Percentiles rank a stretch among this genome's conserved stretches.
These are phyloP conservation scores for Setaria italica DNA, from an alignment of 202 grass and related monocot genomes.

Conservation along the genomic window DNA sequence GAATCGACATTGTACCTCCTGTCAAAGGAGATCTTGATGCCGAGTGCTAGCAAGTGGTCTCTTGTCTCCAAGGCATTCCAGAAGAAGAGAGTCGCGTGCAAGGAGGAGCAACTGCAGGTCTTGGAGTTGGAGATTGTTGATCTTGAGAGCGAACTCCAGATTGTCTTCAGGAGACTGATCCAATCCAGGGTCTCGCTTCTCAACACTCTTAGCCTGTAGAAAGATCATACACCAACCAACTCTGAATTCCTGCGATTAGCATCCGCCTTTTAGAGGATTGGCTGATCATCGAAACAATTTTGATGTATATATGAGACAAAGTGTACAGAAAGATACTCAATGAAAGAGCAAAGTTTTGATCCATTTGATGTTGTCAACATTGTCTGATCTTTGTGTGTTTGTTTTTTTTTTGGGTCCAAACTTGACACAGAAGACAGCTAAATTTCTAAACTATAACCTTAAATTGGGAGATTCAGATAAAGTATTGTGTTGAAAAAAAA, in stretches of 20 bases:
- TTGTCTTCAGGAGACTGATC: conserved; percentile 53
- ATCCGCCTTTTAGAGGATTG: conserved; percentile 44
- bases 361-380: neutral
- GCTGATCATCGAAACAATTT: conserved; percentile 21
- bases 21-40: neutral
- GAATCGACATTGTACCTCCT: conserved; percentile 38
- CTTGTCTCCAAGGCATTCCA: conserved; percentile 49
- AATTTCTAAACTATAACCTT: neutral
- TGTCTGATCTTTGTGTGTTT: neutral
- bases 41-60: conserved; percentile 53
- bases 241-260: conserved; percentile 6
- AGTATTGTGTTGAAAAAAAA: neutral
- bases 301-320: conserved; percentile 21
- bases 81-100: neutral
- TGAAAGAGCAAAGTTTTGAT: neutral
- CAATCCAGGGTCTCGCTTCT: conserved; percentile 65
- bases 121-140: conserved; percentile 45
- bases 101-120: conserved; percentile 29
- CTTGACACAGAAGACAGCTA: neutral
- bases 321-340: conserved; percentile 1
- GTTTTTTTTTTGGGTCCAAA: neutral
- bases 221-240: neutral
- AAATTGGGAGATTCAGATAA: neutral
- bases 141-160: conserved; percentile 48
- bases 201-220: conserved; percentile 63